These are phyloP conservation scores for Taiozyma sp. DNA, from an alignment of 1,139 yeast species.

Conservation along the genomic window DNA sequence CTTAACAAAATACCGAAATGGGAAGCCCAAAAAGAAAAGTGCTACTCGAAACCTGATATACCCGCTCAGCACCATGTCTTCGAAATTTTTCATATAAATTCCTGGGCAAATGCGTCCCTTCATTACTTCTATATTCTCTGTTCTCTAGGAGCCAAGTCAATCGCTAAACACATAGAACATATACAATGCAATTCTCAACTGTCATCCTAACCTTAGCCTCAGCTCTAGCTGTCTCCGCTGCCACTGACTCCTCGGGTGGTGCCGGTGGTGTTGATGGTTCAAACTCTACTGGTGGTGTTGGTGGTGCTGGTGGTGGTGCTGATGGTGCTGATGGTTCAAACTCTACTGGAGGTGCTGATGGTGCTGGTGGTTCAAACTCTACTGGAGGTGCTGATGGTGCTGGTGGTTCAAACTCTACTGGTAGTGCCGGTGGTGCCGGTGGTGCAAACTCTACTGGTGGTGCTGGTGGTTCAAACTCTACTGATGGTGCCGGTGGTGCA, in stretches of 20 bases:
- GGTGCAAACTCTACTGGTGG: not conserved
- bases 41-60: no score
- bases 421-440: not conserved
- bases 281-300: no score
- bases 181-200: slow-evolving; percentile 4
- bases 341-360: not conserved
- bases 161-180: not conserved
- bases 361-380: not conserved
- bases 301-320: slow-evolving; percentile 1
- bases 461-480: no score
- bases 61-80: no score
- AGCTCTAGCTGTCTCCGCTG: slow-evolving; percentile 3
- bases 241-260: slow-evolving; percentile 1
- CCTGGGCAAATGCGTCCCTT: not conserved
- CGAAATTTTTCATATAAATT: not conserved
- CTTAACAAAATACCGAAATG: not conserved
- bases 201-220: slow-evolving; percentile 1
- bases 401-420: not conserved
- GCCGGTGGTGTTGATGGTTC: not conserved
- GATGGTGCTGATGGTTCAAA: not conserved
- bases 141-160: not conserved
- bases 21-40: not conserved
- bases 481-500: no score
- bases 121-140: not conserved
- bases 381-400: not conserved